phyloP scores from a whole-genome alignment of 2,329 filamentous ascomycete genomes.

The Bimuria novae-zelandiae region DNA sequence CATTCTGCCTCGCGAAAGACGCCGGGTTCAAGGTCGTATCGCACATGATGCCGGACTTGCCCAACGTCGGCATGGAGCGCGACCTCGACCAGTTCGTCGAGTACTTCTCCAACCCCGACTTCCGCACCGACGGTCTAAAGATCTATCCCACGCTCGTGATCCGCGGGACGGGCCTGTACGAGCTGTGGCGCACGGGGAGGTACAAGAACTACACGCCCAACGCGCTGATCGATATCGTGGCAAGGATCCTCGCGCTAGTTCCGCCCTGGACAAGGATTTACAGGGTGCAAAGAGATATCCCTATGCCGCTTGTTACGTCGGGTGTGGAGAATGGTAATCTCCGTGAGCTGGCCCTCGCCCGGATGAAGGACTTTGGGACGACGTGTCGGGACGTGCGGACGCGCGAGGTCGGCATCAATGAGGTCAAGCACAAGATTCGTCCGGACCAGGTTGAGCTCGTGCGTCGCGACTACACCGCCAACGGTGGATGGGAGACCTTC shows the following conservation, averaged over 20 bases:
- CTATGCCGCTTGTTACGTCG: constrained; percentile 99
- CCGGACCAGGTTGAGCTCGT: constrained; percentile 96
- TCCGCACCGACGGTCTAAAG: constrained; percentile 94
- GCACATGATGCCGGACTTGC: constrained; percentile 99
- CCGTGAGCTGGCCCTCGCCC: constrained; percentile 87
- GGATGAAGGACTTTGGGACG: constrained; percentile 99
- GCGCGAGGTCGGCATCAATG: constrained; percentile 95
- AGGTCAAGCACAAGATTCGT: constrained; percentile 98
- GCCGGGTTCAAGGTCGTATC: constrained; percentile 98
- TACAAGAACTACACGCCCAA: constrained; percentile 99
- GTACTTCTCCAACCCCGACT: constrained; percentile 96
- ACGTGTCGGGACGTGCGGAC: constrained; percentile 96
- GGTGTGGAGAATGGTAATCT: constrained; percentile 98
- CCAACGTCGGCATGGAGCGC: constrained; percentile 97
- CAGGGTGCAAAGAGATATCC: constrained; percentile 96
- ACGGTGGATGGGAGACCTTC: constrained; percentile 98
- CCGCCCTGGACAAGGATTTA: constrained; percentile 99
- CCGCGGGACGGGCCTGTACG: constrained; percentile 92
- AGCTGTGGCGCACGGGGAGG: constrained; percentile 93
- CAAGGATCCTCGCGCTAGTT: constrained; percentile 90
- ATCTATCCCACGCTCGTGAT: constrained; percentile 98
- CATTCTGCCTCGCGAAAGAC: constrained; percentile 96
- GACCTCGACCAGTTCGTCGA: constrained; percentile 96
- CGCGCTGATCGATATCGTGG: constrained; percentile 91
- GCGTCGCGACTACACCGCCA: constrained; percentile 89